These are phyloP conservation scores for Emmonsiellopsis sp. DNA, from an alignment of 2,329 filamentous ascomycete genomes.

Conservation along the genomic window DNA sequence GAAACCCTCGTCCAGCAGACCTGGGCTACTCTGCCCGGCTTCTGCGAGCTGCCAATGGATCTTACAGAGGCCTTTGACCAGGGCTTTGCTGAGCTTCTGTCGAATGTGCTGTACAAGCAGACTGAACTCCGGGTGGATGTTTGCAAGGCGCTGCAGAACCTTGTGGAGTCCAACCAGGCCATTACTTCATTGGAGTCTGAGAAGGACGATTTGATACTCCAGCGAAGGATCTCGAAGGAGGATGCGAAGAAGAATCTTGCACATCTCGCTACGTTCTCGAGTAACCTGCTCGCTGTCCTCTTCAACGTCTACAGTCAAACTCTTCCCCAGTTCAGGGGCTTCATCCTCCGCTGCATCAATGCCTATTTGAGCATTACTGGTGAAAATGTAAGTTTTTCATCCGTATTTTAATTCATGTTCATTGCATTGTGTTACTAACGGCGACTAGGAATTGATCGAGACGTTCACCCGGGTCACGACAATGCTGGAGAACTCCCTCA, in stretches of 20 bases:
- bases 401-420: background rate
- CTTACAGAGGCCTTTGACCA: slow-evolving; percentile 71
- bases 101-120: slow-evolving; percentile 88
- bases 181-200: slow-evolving; percentile 61
- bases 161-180: slow-evolving; percentile 86
- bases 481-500: slow-evolving; percentile 68
- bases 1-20: slow-evolving; percentile 93
- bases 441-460: slow-evolving; percentile 60
- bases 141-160: slow-evolving; percentile 73
- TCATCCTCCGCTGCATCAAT: slow-evolving; percentile 90
- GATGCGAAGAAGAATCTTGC: slow-evolving; percentile 70
- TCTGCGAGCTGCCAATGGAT: slow-evolving; percentile 87
- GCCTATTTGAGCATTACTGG: slow-evolving; percentile 85
- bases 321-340: slow-evolving; percentile 80
- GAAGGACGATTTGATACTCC: slow-evolving; percentile 64
- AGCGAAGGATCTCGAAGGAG: slow-evolving; percentile 67
- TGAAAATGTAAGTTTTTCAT: slow-evolving; percentile 36
- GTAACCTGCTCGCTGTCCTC: slow-evolving; percentile 88
- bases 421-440: slow-evolving; percentile 6
- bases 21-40: slow-evolving; percentile 88
- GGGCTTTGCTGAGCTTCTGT: slow-evolving; percentile 76
- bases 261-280: slow-evolving; percentile 70
- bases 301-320: slow-evolving; percentile 99
- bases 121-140: slow-evolving; percentile 78
- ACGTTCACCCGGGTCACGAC: slow-evolving; percentile 82